These are phyloP conservation scores for Wallemia ichthyophaga DNA, from an alignment of 1,284 basidiomycete genomes.

Conservation along the genomic window DNA sequence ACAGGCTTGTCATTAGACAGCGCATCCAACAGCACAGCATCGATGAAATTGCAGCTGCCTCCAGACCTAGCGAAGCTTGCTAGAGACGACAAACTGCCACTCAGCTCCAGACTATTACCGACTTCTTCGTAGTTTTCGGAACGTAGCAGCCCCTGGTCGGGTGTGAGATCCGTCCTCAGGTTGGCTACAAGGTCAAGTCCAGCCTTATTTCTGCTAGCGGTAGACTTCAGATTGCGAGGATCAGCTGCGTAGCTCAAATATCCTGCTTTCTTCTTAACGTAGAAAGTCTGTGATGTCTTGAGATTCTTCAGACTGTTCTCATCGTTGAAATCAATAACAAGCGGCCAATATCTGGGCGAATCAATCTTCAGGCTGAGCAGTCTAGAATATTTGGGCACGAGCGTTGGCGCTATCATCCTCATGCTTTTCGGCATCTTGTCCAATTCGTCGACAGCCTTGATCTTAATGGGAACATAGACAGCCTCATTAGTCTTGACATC, in stretches of 20 bases:
- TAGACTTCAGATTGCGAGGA: slow-evolving; percentile 22
- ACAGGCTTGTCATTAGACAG: neutral
- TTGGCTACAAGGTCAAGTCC: neutral
- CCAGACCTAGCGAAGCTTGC: neutral
- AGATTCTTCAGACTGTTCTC: slow-evolving; percentile 39
- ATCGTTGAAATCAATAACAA: slow-evolving; percentile 33
- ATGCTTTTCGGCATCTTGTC: slow-evolving; percentile 16
- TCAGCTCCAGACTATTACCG: neutral
- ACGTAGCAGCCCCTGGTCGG: neutral
- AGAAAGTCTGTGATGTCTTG: slow-evolving; percentile 38
- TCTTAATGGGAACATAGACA: slow-evolving; percentile 66
- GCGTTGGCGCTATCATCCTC: slow-evolving; percentile 59
- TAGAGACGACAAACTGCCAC: neutral
- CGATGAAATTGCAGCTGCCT: neutral
- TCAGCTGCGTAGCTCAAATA: slow-evolving; percentile 79
- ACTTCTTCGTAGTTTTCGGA: neutral
- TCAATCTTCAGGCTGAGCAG: slow-evolving; percentile 53
- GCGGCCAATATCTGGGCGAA: slow-evolving; percentile 79
- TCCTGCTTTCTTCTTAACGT: slow-evolving; percentile 69
- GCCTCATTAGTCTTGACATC: slow-evolving; percentile 71
- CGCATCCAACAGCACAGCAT: neutral
- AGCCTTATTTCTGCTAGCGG: neutral
- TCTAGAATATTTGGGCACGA: slow-evolving; percentile 58
- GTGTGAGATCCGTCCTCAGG: neutral
- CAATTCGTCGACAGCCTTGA: slow-evolving; percentile 33